Evolutionary conservation across 306 rosid species (phyloP).

Genomic region (Cucurbita maxima): DNA sequence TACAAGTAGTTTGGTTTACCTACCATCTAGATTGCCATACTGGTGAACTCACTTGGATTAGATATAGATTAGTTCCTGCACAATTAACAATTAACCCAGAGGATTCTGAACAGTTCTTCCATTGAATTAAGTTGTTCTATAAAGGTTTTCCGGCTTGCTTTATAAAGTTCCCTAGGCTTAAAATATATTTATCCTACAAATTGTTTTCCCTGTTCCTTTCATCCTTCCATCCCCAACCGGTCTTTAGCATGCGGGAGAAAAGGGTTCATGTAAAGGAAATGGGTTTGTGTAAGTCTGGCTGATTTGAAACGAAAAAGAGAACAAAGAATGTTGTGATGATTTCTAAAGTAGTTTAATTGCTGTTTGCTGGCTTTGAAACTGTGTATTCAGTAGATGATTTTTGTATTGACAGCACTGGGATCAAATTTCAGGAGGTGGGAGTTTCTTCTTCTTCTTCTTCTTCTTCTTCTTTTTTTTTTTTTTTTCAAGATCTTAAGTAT

Average conservation of each 20-base stretch:
- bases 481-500: background rate
- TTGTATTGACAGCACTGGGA: background rate
- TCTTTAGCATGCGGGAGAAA: background rate
- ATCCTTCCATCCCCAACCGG: background rate
- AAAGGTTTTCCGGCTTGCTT: conserved; percentile 2
- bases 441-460: no score
- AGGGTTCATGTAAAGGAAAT: background rate
- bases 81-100: conserved; percentile 5
- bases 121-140: background rate
- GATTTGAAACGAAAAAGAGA: background rate
- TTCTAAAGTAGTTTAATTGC: background rate
- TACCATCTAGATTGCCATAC: background rate
- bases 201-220: background rate
- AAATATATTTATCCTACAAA: background rate
- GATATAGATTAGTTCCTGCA: conserved; percentile 5
- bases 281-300: background rate
- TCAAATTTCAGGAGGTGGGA: background rate
- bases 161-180: background rate
- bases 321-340: background rate
- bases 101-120: background rate
- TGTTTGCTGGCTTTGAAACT: background rate
- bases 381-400: background rate
- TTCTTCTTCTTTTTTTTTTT: background rate
- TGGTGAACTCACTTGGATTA: conserved; percentile 1
- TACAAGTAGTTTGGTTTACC: conserved; percentile 4